A percentile compares a stretch with the other conserved stretches of the same genome.
Evolutionary conservation across 2,329 filamentous ascomycete species (phyloP).

Genomic region (Fusarium begoniae): DNA sequence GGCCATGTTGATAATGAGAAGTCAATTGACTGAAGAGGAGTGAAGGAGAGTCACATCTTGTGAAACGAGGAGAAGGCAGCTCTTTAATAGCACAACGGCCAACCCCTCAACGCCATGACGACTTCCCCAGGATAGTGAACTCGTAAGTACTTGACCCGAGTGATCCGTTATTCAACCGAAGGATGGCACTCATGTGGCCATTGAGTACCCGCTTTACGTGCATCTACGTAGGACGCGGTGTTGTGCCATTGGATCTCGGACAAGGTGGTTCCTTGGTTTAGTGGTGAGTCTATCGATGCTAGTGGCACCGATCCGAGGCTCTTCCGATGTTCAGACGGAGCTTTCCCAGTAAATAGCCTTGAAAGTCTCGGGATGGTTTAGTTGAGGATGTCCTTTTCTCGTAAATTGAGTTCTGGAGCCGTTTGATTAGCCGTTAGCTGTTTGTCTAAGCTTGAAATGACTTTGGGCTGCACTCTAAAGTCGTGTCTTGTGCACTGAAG

Average conservation of each 20-base stretch:
- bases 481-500: neutral
- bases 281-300: conserved; percentile 1
- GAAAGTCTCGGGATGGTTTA: neutral
- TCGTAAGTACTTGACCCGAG: conserved; percentile 9
- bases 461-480: neutral
- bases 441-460: too few relatives aligned
- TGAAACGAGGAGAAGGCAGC: conserved; percentile 13
- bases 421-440: neutral
- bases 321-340: conserved; percentile 24
- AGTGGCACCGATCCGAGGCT: conserved; percentile 19
- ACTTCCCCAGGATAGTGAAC: neutral
- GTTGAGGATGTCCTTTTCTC: neutral
- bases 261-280: conserved; percentile 23
- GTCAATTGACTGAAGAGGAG: conserved; percentile 11
- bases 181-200: conserved; percentile 31
- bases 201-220: conserved; percentile 30
- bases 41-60: conserved; percentile 14
- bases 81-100: conserved; percentile 34
- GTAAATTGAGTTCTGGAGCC: neutral
- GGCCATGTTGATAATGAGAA: conserved; percentile 31
- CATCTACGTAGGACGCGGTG: conserved; percentile 24
- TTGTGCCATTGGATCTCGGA: conserved; percentile 31
- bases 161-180: conserved; percentile 34
- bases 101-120: conserved; percentile 21
- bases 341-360: conserved; percentile 13